Evolutionary conservation across 306 rosid species (phyloP).

Genomic region (Pachyrhizus erosus): DNA sequence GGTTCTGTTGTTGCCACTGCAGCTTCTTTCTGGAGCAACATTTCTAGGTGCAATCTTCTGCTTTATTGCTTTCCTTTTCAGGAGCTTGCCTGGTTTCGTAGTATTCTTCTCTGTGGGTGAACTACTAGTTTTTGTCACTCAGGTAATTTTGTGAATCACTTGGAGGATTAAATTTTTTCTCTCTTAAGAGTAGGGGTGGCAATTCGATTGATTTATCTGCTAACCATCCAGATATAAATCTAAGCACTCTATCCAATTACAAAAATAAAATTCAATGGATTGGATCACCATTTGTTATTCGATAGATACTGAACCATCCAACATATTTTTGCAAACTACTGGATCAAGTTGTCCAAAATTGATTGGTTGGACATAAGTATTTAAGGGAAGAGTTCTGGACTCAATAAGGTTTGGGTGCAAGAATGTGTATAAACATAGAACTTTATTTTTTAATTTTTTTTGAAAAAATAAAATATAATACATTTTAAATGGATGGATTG

Average conservation of each 20-base stretch:
- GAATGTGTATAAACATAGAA: background rate
- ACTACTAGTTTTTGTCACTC: constrained; percentile 80
- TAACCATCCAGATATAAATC: too few species aligned
- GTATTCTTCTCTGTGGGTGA: constrained; percentile 82
- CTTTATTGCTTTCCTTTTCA: constrained; percentile 78
- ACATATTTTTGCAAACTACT: too few species aligned
- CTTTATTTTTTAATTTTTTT: background rate
- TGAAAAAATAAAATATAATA: background rate
- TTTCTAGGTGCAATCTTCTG: constrained; percentile 86
- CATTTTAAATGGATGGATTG: background rate
- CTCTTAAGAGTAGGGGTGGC: background rate
- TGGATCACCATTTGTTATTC: background rate
- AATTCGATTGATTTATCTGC: too few species aligned
- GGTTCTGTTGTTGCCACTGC: constrained; percentile 48
- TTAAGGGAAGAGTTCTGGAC: background rate
- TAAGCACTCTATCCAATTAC: too few species aligned
- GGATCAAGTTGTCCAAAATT: too few species aligned
- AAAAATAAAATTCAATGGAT: too few species aligned
- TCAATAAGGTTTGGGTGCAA: background rate
- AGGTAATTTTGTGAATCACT: constrained; percentile 58
- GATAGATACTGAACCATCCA: background rate
- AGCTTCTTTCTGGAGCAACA: constrained; percentile 89
- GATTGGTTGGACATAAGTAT: too few species aligned
- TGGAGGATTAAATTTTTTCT: constrained; percentile 25
- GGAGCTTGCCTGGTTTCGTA: constrained; percentile 66